Evolutionary conservation across 1,139 yeast genomes (phyloP).

Genomic region (Zygoascus hellenicus): DNA sequence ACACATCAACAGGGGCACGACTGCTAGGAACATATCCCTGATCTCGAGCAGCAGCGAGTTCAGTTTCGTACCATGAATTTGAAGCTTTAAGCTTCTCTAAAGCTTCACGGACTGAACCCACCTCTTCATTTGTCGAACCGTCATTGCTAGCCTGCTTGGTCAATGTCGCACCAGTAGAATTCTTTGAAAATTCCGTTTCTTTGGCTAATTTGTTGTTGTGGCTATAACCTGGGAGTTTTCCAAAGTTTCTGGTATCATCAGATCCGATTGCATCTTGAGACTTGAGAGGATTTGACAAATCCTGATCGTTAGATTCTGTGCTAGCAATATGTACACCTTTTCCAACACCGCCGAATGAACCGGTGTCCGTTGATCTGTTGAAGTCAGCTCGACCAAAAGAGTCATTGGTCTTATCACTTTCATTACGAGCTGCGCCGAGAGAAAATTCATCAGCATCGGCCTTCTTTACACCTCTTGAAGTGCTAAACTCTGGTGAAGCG

Average conservation of each 20-base stretch:
- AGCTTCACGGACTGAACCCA: constrained; percentile 17
- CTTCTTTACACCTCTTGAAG: too few relatives aligned
- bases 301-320: too few relatives aligned
- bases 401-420: neutral
- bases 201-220: too few relatives aligned
- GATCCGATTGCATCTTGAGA: too few relatives aligned
- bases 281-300: too few relatives aligned
- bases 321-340: too few relatives aligned
- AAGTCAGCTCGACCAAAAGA: too few relatives aligned
- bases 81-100: constrained; percentile 31
- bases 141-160: neutral
- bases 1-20: constrained; percentile 29
- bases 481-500: too few relatives aligned
- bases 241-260: too few relatives aligned
- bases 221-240: too few relatives aligned
- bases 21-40: constrained; percentile 28
- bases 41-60: constrained; percentile 28
- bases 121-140: neutral
- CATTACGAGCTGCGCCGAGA: neutral
- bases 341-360: too few relatives aligned
- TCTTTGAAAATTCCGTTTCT: neutral
- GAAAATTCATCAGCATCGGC: neutral
- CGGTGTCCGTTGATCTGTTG: too few relatives aligned
- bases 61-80: constrained; percentile 33
- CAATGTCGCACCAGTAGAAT: neutral